Base-by-base conservation (phyloP, 768 basidiomycete genomes). In the Suillus ampliporus region DNA sequence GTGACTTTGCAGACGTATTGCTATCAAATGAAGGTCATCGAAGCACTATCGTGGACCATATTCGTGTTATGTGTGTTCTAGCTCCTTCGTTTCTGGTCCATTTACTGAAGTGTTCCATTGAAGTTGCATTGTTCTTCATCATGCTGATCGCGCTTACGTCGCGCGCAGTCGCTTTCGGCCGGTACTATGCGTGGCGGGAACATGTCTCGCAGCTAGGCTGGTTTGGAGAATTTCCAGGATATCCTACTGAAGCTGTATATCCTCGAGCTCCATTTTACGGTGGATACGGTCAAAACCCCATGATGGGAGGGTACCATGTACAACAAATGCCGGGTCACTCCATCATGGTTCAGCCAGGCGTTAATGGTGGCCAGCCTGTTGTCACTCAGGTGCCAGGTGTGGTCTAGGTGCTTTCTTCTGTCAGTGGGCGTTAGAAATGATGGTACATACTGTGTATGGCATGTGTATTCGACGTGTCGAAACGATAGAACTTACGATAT, bases 11-110 rank as follows among this genome's bases (percentile, higher is more conserved):
- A 79, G 66, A 72, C 77, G 31, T 92, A 83, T 66, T 94, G 92
- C 72, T 89, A 90, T 72, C 85, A 91, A 70, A 90, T 92, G 88
- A 91, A 89, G 74, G 87, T 87, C 51, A 81, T 91, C 38, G 84
- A 92, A 66, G 90, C 89, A 2, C 85, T 93, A 71, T 92, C 91
- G 0, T 93, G 92, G 92, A 80, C 84, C 70, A 75, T 85, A 57
- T 93, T 92, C 69, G 79, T 80, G 61, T 67, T 82, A 52, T 80
- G 84, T 84, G 46, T 37, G 82, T 72, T 47, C 58, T 17, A 51
- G 43, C 28, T 62, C 59, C 46, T 57, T 31, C 44, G 14, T 19
- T 65, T 26, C 26, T 52, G 23, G 23, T 19, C 17, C 54, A 40
- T 28, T 10, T 28, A n/a, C 37, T 56, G 23, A 56, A 28, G 23